phyloP scores from a whole-genome alignment of 805 yeast species.

The Yarrowia divulgata region DNA sequence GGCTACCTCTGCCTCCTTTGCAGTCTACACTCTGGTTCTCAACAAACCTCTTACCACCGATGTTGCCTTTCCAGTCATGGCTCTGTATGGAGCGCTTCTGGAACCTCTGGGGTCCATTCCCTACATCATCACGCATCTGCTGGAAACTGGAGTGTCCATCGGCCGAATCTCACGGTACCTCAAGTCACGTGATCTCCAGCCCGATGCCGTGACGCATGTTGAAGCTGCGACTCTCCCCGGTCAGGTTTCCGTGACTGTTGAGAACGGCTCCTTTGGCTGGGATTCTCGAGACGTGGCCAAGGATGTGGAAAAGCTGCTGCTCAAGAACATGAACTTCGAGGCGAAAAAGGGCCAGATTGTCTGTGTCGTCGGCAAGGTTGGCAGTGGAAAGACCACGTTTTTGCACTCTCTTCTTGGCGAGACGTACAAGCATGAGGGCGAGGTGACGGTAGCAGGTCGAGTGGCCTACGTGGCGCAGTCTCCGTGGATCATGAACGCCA shows the following conservation, averaged over 20 bases:
- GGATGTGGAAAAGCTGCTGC: conserved; percentile 40
- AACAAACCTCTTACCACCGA: conserved; percentile 82
- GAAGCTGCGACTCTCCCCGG: conserved; percentile 55
- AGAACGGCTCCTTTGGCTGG: conserved; percentile 45
- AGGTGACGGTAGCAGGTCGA: conserved; percentile 68
- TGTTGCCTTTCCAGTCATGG: conserved; percentile 72
- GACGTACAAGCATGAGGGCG: conserved; percentile 71
- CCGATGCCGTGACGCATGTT: conserved; percentile 50
- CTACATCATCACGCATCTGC: conserved; percentile 55
- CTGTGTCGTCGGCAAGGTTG: conserved; percentile 87
- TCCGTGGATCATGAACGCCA: conserved; percentile 93
- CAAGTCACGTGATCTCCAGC: conserved; percentile 55
- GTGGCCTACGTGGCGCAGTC: conserved; percentile 86
- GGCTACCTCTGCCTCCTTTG: conserved; percentile 90
- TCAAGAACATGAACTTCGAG: conserved; percentile 59
- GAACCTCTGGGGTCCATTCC: conserved; percentile 61
- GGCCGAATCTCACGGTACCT: conserved; percentile 57
- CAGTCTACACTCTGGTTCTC: conserved; percentile 68
- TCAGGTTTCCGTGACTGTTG: conserved; percentile 55
- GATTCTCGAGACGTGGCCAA: conserved; percentile 58
- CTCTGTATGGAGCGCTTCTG: conserved; percentile 59
- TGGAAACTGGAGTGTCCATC: conserved; percentile 53
- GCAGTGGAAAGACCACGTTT: conserved; percentile 83
- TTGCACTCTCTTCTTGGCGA: conserved; percentile 81
- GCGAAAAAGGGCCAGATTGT: conserved; percentile 77